Base-by-base conservation (phyloP, 2,329 filamentous ascomycete genomes). In the Pyrenochaeta sp. region DNA sequence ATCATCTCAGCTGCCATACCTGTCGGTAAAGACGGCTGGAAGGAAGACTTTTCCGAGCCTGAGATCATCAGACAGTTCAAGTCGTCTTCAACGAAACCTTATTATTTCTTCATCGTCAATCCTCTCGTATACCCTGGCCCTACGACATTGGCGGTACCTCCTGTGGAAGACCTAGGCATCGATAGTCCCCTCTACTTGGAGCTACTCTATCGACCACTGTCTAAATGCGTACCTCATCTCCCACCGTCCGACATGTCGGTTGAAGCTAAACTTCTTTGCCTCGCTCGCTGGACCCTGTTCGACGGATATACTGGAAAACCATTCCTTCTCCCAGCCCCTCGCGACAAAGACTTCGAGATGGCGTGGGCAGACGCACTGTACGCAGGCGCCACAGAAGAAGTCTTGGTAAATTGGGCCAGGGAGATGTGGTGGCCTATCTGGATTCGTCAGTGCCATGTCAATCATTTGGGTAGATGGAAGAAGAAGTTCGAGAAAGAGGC, bases 231-330 rank as follows among this genome's bases (percentile, higher is more conserved):
- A 9, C 43, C 53, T 5, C 26, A 30, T n/a, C 59, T 48, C 3
- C 60, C 61, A n/a, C 49, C 52, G 10, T 4, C 28, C 3, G 46
- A 34, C 24, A 63, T 65, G 59, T 59, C 60, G 2, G 11, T 32
- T 9, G 18, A 55, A 8, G 53, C 61, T 3, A 60, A 58, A 22
- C 48, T 67, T 2, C n/a, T 49, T 21, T 63, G 62, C 29, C 45
- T 65, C 24, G 52, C 55, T 3, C 61, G 62, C 45, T 66, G 61
- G 62, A 66, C 63, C 3, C 32, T 21, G 5, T 64, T 67, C 53
- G 22, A 43, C 11, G 24, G 42, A 0, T 10, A 20, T 1, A 59
- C 48, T 1, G 51, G 60, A 1, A 11, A 20, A 0, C 60, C 51
- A 1, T 56, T 45, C 18, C 46, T 65, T 2, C 29, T 44, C 15